Conservation (phyloP, 495 filamentous ascomycete species). For the Tuber aestivum region DNA sequence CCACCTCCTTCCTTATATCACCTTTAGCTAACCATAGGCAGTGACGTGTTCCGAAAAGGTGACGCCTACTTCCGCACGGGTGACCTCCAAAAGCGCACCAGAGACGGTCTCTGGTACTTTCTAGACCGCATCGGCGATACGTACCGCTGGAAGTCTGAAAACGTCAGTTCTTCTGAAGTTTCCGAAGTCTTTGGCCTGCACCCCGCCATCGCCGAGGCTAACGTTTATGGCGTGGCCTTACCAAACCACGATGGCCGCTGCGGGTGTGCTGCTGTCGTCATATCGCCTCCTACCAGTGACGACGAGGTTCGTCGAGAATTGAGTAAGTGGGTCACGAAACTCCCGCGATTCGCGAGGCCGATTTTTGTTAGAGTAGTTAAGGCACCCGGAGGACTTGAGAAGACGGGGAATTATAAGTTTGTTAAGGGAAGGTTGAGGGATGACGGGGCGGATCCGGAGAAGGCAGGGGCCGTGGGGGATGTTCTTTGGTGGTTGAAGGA, state of each 20-base stretch:
- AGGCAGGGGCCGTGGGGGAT: constrained; percentile 50
- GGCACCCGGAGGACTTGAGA: constrained; percentile 48
- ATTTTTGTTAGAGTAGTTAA: constrained; percentile 66
- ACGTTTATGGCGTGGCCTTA: constrained; percentile 80
- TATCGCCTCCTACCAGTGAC: constrained; percentile 43
- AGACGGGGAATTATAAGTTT: constrained; percentile 84
- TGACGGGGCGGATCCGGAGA: constrained; percentile 65
- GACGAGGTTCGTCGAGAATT: constrained; percentile 35
- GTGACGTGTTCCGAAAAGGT: constrained; percentile 67
- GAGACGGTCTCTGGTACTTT: constrained; percentile 73
- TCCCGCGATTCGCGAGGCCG: constrained; percentile 73
- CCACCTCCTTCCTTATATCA: neutral
- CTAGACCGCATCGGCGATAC: constrained; percentile 89
- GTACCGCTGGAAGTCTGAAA: constrained; percentile 93
- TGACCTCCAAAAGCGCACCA: constrained; percentile 68
- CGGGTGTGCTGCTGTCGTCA: constrained; percentile 68
- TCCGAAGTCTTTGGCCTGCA: constrained; percentile 65
- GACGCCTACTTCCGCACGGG: constrained; percentile 85
- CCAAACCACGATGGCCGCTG: constrained; percentile 82
- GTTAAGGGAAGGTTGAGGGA: constrained; percentile 65
- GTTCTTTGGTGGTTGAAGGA: constrained; percentile 64
- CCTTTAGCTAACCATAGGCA: neutral
- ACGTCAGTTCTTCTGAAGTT: constrained; percentile 82
- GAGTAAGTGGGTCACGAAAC: constrained; percentile 46
- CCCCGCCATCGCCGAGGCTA: constrained; percentile 65